Conservation (phyloP, 768 basidiomycete genomes). For the Termitomyces sp. region DNA sequence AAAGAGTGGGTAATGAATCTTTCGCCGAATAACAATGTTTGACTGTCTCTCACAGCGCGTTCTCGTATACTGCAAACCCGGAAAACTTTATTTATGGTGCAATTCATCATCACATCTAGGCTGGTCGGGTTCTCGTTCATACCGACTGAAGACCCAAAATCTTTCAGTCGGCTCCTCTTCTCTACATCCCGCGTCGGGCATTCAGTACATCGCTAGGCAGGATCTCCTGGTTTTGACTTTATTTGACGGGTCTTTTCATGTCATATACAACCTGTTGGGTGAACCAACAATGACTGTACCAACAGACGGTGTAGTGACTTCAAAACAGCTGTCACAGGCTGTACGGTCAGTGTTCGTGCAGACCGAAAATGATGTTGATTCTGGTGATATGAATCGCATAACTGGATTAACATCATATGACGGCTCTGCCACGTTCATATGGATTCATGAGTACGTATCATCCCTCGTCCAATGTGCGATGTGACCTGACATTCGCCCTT, state of each 20-base stretch:
- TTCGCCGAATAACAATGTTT: background rate
- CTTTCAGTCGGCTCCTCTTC: slow-evolving; percentile 57
- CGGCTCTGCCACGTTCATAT: slow-evolving; percentile 47
- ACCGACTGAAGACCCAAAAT: slow-evolving; percentile 44
- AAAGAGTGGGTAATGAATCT: slow-evolving; percentile 31
- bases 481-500: background rate
- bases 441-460: slow-evolving; percentile 69
- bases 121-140: slow-evolving; percentile 50
- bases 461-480: background rate
- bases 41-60: slow-evolving; percentile 39
- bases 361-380: slow-evolving; percentile 38
- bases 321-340: slow-evolving; percentile 42
- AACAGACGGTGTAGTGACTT: slow-evolving; percentile 24
- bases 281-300: slow-evolving; percentile 40
- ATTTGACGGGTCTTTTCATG: slow-evolving; percentile 70
- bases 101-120: slow-evolving; percentile 19
- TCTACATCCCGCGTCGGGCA: slow-evolving; percentile 56
- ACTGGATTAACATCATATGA: slow-evolving; percentile 63
- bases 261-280: slow-evolving; percentile 46
- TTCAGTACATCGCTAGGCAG: slow-evolving; percentile 44
- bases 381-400: slow-evolving; percentile 54
- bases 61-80: slow-evolving; percentile 58
- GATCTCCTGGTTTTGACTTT: slow-evolving; percentile 60
- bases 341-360: slow-evolving; percentile 49
- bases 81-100: slow-evolving; percentile 57